phyloP scores from a whole-genome alignment of 768 basidiomycete species.

The Tephrocybe sp. region DNA sequence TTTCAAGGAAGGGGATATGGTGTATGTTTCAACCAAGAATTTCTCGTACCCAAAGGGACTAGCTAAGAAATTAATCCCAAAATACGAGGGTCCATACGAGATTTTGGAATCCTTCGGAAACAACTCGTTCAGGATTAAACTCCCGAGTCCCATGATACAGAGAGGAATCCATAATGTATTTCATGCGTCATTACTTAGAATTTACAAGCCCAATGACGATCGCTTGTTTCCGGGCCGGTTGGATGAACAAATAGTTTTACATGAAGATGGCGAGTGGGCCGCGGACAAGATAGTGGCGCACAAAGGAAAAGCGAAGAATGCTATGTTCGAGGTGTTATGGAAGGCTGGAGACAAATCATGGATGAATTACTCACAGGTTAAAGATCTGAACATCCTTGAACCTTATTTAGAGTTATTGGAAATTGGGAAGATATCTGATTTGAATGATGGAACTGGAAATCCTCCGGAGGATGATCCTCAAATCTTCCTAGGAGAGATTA shows the following conservation, averaged over 20 bases:
- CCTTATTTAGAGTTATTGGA: not conserved
- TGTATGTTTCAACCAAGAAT: too few species aligned
- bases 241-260: not conserved
- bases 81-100: not conserved
- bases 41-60: too few species aligned
- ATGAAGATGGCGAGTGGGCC: not conserved
- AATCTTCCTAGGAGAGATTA: not conserved
- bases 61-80: not conserved
- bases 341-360: too few species aligned
- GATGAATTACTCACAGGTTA: not conserved
- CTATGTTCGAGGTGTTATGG: not conserved
- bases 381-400: not conserved
- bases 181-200: too few species aligned
- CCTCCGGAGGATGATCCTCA: not conserved
- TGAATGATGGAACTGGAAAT: not conserved
- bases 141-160: not conserved
- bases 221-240: too few species aligned
- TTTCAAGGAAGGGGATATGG: not conserved
- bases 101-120: not conserved
- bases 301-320: not conserved
- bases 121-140: not conserved
- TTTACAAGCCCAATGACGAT: not conserved
- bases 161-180: not conserved
- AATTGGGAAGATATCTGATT: not conserved
- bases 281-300: constrained; percentile 2